Percentiles rank a stretch among this genome's conserved stretches.
Conservation (phyloP, 2,329 filamentous ascomycete species). For the Penicillium sp. region DNA sequence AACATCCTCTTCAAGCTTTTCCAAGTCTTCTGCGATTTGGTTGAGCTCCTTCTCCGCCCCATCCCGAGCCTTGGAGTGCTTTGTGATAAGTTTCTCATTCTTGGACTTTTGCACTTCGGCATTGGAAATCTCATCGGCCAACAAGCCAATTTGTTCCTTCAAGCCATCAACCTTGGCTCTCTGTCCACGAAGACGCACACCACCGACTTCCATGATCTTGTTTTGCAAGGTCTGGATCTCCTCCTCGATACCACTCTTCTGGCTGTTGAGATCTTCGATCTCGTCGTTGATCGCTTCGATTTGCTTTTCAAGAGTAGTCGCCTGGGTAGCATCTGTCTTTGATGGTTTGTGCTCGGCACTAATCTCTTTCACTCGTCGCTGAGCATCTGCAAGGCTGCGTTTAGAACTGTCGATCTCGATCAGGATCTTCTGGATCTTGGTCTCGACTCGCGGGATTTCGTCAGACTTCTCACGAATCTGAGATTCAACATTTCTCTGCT, state of each 20-base stretch:
- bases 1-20: conserved; percentile 76
- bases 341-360: conserved; percentile 78
- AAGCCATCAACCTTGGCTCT: conserved; percentile 86
- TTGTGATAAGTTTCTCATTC: conserved; percentile 86
- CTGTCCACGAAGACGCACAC: conserved; percentile 86
- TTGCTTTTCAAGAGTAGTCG: conserved; percentile 72
- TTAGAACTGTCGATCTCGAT: conserved; percentile 87
- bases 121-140: conserved; percentile 78
- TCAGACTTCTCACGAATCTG: conserved; percentile 71
- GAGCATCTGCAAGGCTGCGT: conserved; percentile 78
- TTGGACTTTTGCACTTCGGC: conserved; percentile 89
- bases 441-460: conserved; percentile 81
- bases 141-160: conserved; percentile 79
- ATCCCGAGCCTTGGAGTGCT: conserved; percentile 79
- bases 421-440: conserved; percentile 83
- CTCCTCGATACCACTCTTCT: conserved; percentile 86
- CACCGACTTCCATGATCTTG: conserved; percentile 98
- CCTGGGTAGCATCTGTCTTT: conserved; percentile 74
- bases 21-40: conserved; percentile 69
- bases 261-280: conserved; percentile 73
- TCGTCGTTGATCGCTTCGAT: conserved; percentile 74
- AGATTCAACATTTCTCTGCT: conserved; percentile 76
- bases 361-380: conserved; percentile 83
- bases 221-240: conserved; percentile 92
- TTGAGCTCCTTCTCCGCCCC: conserved; percentile 81